phyloP scores from a whole-genome alignment of 495 filamentous ascomycete species.

The Penicillium taxi region DNA sequence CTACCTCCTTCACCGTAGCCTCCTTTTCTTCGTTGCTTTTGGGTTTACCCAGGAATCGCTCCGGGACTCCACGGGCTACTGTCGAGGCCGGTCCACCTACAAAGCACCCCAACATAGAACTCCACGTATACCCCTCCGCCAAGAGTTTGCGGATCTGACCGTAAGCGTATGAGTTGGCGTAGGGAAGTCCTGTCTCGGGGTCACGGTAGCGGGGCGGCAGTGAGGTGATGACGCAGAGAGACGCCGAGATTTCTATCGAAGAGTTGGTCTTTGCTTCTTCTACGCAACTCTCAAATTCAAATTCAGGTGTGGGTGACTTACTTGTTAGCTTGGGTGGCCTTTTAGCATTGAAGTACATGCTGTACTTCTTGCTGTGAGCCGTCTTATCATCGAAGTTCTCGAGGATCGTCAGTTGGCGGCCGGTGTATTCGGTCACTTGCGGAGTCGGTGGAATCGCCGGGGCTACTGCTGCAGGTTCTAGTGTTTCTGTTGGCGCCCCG shows the following conservation, averaged over 20 bases:
- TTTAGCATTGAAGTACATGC: slow-evolving; percentile 46
- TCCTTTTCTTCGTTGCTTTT: slow-evolving; percentile 8
- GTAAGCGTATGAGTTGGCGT: slow-evolving; percentile 66
- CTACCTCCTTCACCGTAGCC: background rate
- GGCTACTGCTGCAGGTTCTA: slow-evolving; percentile 3
- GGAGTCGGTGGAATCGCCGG: slow-evolving; percentile 24
- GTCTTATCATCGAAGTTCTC: slow-evolving; percentile 49
- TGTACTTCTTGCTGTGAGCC: slow-evolving; percentile 42
- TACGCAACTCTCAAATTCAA: background rate
- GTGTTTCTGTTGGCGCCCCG: slow-evolving; percentile 2
- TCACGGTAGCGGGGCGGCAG: slow-evolving; percentile 71
- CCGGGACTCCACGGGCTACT: slow-evolving; percentile 62
- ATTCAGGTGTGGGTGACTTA: slow-evolving; percentile 22
- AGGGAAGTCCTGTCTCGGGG: slow-evolving; percentile 67
- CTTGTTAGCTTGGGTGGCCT: slow-evolving; percentile 42
- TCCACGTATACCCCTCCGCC: slow-evolving; percentile 63
- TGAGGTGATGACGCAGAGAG: slow-evolving; percentile 71
- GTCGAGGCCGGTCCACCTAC: slow-evolving; percentile 53
- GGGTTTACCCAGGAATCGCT: slow-evolving; percentile 46
- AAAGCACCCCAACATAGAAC: slow-evolving; percentile 65
- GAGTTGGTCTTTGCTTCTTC: background rate
- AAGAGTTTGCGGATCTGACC: slow-evolving; percentile 54
- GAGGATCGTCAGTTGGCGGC: slow-evolving; percentile 44
- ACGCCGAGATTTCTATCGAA: slow-evolving; percentile 37
- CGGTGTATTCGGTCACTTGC: slow-evolving; percentile 42